A percentile compares a stretch with the other conserved stretches of the same genome.
These are phyloP conservation scores for Suillus ampliporus DNA, from an alignment of 768 basidiomycete species.

Conservation along the genomic window DNA sequence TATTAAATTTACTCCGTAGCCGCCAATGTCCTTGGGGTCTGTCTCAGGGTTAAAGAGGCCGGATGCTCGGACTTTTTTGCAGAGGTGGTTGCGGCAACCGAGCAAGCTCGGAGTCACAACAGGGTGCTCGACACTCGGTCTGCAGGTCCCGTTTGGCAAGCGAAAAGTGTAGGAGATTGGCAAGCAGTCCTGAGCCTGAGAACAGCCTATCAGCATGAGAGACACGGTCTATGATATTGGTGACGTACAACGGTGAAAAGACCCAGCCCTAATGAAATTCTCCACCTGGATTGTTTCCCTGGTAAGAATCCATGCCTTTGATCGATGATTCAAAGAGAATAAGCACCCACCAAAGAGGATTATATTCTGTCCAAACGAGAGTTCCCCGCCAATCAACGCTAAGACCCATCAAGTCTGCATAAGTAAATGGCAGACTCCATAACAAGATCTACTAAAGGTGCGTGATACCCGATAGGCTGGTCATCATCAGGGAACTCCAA, in stretches of 20 bases:
- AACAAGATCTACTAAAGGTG: too few relatives aligned
- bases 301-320: background rate
- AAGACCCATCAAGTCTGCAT: slow-evolving; percentile 48
- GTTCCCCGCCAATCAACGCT: slow-evolving; percentile 60
- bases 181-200: slow-evolving; percentile 69
- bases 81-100: background rate
- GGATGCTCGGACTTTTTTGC: background rate
- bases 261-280: slow-evolving; percentile 71
- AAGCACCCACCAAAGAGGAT: slow-evolving; percentile 68
- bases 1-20: too few relatives aligned
- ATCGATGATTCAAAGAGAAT: background rate
- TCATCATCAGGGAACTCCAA: too few relatives aligned
- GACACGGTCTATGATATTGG: background rate
- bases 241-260: slow-evolving; percentile 65
- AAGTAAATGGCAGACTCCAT: too few relatives aligned
- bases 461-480: too few relatives aligned
- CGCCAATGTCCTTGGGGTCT: too few relatives aligned
- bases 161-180: slow-evolving; percentile 71
- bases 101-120: background rate
- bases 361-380: slow-evolving; percentile 65
- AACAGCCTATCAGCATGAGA: background rate
- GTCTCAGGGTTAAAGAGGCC: background rate
- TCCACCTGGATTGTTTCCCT: slow-evolving; percentile 51
- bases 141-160: slow-evolving; percentile 75
- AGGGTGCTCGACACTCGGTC: slow-evolving; percentile 33